phyloP scores from a whole-genome alignment of 805 yeast species.

The Scheffersomyces amazonensis region DNA sequence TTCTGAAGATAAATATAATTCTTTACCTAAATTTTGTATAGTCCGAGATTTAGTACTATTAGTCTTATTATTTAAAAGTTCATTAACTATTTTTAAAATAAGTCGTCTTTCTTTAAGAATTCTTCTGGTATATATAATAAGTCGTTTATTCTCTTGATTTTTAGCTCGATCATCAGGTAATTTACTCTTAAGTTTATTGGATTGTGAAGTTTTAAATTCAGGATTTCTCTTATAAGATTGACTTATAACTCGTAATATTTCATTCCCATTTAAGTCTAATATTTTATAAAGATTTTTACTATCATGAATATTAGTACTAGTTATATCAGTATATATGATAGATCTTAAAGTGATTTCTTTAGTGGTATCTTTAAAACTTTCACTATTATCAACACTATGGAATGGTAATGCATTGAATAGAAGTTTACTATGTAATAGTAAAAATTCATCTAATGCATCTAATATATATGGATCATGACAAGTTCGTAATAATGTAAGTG shows the following conservation, averaged over 20 bases:
- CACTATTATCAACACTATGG: not conserved
- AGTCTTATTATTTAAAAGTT: conserved; percentile 44
- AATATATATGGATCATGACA: conserved; percentile 27
- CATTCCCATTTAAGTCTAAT: conserved; percentile 40
- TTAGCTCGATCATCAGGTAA: conserved; percentile 36
- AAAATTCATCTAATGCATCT: conserved; percentile 40
- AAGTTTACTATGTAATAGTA: conserved; percentile 27
- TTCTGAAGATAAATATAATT: conserved; percentile 30
- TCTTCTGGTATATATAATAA: conserved; percentile 32
- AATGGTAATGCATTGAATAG: conserved; percentile 33
- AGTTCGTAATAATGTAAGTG: conserved; percentile 27
- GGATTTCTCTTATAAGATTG: conserved; percentile 39
- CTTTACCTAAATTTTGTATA: conserved; percentile 36
- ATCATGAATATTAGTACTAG: conserved; percentile 29
- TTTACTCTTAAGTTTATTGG: conserved; percentile 22
- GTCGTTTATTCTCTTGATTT: conserved; percentile 23
- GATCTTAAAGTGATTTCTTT: conserved; percentile 41
- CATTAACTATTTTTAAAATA: conserved; percentile 41
- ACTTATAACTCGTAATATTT: conserved; percentile 46
- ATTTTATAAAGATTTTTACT: conserved; percentile 39
- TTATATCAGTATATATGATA: conserved; percentile 32
- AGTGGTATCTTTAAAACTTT: conserved; percentile 2
- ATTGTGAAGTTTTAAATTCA: conserved; percentile 21
- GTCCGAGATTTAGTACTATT: conserved; percentile 25
- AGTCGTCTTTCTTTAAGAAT: conserved; percentile 52